Percentiles rank a stretch among this genome's conserved stretches.
These are phyloP conservation scores for Platanthera guangdongensis DNA, from an alignment of 106 monocot genomes.

Conservation along the genomic window DNA sequence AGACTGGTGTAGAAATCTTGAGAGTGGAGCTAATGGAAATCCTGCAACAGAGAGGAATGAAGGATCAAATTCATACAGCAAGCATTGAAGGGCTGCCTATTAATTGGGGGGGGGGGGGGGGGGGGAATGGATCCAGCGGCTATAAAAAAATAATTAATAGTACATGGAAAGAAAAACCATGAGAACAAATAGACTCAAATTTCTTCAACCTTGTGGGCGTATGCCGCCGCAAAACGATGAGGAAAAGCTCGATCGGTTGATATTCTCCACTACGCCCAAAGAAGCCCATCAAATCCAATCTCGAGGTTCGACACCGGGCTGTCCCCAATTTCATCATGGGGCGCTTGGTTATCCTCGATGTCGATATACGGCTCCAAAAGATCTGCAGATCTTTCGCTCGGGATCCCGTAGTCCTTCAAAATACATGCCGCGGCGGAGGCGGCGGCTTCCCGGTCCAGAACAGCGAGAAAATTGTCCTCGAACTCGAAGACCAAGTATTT, in stretches of 20 bases:
- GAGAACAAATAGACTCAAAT: not conserved
- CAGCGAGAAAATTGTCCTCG: slow-evolving; percentile 83
- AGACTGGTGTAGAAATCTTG: no score
- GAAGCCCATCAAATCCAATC: slow-evolving; percentile 76
- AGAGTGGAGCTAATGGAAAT: no score
- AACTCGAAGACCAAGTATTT: slow-evolving; percentile 91
- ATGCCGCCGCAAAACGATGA: not conserved
- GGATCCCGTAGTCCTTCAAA: slow-evolving; percentile 87
- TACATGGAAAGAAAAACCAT: not conserved
- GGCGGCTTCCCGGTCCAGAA: slow-evolving; percentile 74
- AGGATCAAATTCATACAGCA: no score
- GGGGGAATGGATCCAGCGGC: not conserved
- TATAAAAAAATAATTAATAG: not conserved
- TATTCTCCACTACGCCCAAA: slow-evolving; percentile 53
- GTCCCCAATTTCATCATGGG: slow-evolving; percentile 49
- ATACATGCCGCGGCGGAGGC: slow-evolving; percentile 47
- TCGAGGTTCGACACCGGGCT: slow-evolving; percentile 74
- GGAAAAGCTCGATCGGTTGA: not conserved
- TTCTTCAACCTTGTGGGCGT: no score
- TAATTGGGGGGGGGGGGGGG: no score
- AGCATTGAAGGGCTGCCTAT: no score
- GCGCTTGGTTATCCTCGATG: slow-evolving; percentile 26
- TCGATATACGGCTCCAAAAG: slow-evolving; percentile 57
- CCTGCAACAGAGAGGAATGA: no score
- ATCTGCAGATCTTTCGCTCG: slow-evolving; percentile 66